Conservation (phyloP, 2,329 filamentous ascomycete genomes). For the Pyricularia sp. region DNA sequence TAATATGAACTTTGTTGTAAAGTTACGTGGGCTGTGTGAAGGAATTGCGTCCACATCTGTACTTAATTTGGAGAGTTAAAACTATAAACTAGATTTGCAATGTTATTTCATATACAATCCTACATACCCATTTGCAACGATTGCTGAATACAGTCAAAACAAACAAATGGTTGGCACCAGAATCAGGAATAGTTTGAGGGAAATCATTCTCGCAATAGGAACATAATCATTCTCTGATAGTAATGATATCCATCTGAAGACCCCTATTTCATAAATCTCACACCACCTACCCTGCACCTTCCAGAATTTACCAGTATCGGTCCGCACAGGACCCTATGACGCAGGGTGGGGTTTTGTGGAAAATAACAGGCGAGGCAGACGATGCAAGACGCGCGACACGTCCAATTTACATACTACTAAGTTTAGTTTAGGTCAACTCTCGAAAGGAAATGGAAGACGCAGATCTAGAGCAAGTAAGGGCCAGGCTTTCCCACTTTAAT, state of each 20-base stretch:
- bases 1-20: neutral
- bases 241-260: neutral
- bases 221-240: neutral
- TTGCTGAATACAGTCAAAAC: neutral
- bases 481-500: neutral
- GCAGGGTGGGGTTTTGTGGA: neutral
- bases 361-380: neutral
- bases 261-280: neutral
- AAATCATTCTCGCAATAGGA: too few species aligned
- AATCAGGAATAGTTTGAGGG: too few species aligned
- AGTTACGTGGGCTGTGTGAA: neutral
- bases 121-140: neutral
- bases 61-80: neutral
- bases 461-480: constrained; percentile 22
- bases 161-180: neutral
- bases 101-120: neutral
- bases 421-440: neutral
- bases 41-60: neutral
- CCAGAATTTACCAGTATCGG: neutral
- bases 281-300: neutral
- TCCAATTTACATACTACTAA: neutral
- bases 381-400: neutral
- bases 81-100: neutral
- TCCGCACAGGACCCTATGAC: neutral
- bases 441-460: constrained; percentile 22